phyloP scores from a whole-genome alignment of 2,329 filamentous ascomycete genomes.

The Pseudocercospora ulei region DNA sequence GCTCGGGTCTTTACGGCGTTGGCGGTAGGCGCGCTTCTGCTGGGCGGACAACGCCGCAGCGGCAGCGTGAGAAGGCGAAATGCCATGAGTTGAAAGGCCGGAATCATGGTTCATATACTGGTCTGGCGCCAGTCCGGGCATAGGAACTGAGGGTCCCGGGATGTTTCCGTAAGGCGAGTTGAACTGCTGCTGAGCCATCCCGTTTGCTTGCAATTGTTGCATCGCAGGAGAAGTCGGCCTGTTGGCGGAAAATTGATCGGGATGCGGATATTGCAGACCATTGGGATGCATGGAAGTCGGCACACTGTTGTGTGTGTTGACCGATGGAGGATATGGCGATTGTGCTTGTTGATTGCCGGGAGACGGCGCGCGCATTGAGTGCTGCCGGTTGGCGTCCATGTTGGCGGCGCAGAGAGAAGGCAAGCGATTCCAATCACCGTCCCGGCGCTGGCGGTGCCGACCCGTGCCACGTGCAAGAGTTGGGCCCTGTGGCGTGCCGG shows the following conservation, averaged over 20 bases:
- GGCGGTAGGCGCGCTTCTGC: conserved; percentile 88
- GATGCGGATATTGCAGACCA: conserved; percentile 1
- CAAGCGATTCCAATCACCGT: conserved; percentile 5
- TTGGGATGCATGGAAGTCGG: conserved; percentile 8
- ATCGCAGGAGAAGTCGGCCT: conserved; percentile 19
- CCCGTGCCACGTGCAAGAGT: conserved; percentile 9
- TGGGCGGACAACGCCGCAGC: conserved; percentile 51
- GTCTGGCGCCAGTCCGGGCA: conserved; percentile 24
- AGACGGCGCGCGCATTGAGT: conserved; percentile 1
- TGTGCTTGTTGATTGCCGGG: conserved; percentile 8
- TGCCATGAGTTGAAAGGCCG: conserved; percentile 27
- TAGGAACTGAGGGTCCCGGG: conserved; percentile 14
- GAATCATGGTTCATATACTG: conserved; percentile 27
- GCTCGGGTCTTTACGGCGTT: conserved; percentile 89
- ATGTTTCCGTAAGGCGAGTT: conserved; percentile 17
- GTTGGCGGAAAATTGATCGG: conserved; percentile 17
- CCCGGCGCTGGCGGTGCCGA: not conserved
- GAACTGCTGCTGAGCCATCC: conserved; percentile 20
- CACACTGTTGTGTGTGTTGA: conserved; percentile 6
- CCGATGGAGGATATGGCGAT: conserved; percentile 11
- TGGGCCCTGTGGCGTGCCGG: conserved; percentile 1
- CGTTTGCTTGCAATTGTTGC: conserved; percentile 23
- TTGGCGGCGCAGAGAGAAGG: not conserved
- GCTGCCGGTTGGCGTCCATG: conserved; percentile 11
- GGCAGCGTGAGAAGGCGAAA: conserved; percentile 30